Evolutionary conservation across 1,139 yeast genomes (phyloP), one percentile per base, ranked within the genome.

Genomic region (Blastobotrys proliferans): DNA sequence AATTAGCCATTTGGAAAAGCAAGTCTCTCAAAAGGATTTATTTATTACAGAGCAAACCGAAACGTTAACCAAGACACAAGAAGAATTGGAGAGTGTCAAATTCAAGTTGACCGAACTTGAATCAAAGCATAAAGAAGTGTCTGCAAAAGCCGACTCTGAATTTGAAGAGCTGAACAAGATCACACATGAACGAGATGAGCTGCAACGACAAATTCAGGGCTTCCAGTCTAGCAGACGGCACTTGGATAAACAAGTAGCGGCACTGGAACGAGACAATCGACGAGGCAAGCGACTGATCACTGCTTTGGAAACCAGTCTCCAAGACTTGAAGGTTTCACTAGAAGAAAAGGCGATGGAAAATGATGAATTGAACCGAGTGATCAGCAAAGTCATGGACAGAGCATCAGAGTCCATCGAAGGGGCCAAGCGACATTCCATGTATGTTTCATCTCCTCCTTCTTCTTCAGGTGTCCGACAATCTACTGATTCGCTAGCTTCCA

Each of bases 331-430:
- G 46, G 53, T 64, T 30, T 55, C 67, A 2, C 49, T 64, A 10
- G 68, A 64, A 44, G 67, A 64, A 39, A 58, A 60, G 47, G 62
- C 62, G 10, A 59, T 64, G 58, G 68, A 64, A 43, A 64, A 62
- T 47, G 67, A 64, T 43, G 66, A 61, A 40, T 53, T 62, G 22
- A 55, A 54, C 30, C 45, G 64, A 22, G 58, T 63, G 4, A 57
- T 62, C 33, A 49, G 49, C 29, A 53, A 58, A 38, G 60, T 62
- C n/a, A 62, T 62, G 61, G 64, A 61, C 35, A 61, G 58, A 25
- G 62, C 63, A n/a, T 56, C 55, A 22, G 59, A 57, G 37, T 50
- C 63, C 19, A 59, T 59, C 38, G 61, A 57, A 37, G 63, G 59
- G 3, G 61, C 60, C 26, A 58, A 57, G 42, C 52, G 63, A 13